Evolutionary conservation across 352 stramenopile genomes (phyloP).

Genomic region (Plasmopara viticola): DNA sequence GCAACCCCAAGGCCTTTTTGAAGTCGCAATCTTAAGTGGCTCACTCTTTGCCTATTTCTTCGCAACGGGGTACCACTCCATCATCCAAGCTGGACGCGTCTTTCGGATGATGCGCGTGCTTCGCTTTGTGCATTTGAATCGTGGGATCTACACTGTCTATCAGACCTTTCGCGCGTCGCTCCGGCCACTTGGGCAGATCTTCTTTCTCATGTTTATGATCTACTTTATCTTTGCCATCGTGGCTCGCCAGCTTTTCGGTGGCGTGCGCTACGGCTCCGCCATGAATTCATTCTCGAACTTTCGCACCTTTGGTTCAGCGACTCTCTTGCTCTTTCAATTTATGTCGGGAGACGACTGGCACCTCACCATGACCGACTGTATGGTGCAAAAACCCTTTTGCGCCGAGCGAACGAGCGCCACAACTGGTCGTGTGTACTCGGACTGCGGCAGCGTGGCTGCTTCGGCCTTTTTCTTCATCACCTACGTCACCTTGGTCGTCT

Average conservation of each 20-base stretch:
- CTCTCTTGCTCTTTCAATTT: constrained; percentile 72
- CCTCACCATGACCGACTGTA: constrained; percentile 77
- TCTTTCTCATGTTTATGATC: constrained; percentile 77
- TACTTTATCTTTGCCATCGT: constrained; percentile 81
- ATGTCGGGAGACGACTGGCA: constrained; percentile 82
- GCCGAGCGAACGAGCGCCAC: constrained; percentile 31
- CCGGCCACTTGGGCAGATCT: constrained; percentile 63
- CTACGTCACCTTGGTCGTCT: constrained; percentile 73
- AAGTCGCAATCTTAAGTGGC: constrained; percentile 52
- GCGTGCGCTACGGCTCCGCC: constrained; percentile 43
- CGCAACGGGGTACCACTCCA: constrained; percentile 46
- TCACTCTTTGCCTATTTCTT: constrained; percentile 65
- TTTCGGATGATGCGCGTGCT: constrained; percentile 77
- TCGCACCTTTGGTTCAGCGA: constrained; percentile 49
- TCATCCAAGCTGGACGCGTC: constrained; percentile 64
- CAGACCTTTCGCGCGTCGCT: constrained; percentile 70
- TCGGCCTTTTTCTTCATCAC: constrained; percentile 62
- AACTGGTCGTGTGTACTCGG: constrained; percentile 39
- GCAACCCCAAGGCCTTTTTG: constrained; percentile 45
- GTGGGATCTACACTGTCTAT: constrained; percentile 66
- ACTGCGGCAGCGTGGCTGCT: constrained; percentile 43
- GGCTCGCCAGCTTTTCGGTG: constrained; percentile 67
- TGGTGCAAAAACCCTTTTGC: constrained; percentile 48
- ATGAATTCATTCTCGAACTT: constrained; percentile 76
- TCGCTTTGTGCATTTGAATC: constrained; percentile 67